Evolutionary conservation across 495 filamentous ascomycete species (phyloP).

Genomic region (Neurospora sp.): DNA sequence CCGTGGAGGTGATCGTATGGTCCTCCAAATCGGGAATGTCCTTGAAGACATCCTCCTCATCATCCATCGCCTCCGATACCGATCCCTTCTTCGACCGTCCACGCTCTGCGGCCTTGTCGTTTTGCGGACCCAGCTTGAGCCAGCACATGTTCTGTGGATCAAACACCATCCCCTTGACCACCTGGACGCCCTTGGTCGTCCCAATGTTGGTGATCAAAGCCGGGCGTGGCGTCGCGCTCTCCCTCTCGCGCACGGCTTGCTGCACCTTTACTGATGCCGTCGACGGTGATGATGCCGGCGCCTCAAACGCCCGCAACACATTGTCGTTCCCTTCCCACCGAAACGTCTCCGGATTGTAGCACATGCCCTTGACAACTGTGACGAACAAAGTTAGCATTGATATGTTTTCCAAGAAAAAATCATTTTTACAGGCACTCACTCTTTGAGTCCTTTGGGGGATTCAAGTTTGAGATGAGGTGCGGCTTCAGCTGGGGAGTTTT

Average conservation of each 20-base stretch:
- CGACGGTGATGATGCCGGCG: conserved; percentile 37
- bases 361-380: conserved; percentile 84
- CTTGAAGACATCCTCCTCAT: conserved; percentile 49
- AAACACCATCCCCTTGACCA: conserved; percentile 93
- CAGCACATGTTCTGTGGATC: conserved; percentile 94
- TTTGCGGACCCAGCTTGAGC: conserved; percentile 57
- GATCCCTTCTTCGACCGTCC: conserved; percentile 12
- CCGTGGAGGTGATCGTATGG: conserved; percentile 32
- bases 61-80: conserved; percentile 48
- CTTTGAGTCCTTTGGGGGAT: conserved; percentile 37
- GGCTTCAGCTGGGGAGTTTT: conserved; percentile 45
- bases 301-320: conserved; percentile 63
- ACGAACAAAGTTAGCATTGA: conserved; percentile 10
- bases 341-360: conserved; percentile 74
- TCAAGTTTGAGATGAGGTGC: conserved; percentile 41
- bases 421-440: conserved; percentile 21
- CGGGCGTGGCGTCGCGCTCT: conserved; percentile 59
- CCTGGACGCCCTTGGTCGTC: conserved; percentile 66
- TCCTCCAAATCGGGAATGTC: conserved; percentile 47
- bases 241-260: conserved; percentile 41
- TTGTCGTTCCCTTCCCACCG: conserved; percentile 97
- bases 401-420: background rate
- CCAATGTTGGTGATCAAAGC: conserved; percentile 90
- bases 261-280: conserved; percentile 29
- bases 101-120: conserved; percentile 1